Percentiles rank a stretch among this genome's conserved stretches.
Conservation (phyloP, 176 grass and related monocot genomes). For the Carex cristatella region DNA sequence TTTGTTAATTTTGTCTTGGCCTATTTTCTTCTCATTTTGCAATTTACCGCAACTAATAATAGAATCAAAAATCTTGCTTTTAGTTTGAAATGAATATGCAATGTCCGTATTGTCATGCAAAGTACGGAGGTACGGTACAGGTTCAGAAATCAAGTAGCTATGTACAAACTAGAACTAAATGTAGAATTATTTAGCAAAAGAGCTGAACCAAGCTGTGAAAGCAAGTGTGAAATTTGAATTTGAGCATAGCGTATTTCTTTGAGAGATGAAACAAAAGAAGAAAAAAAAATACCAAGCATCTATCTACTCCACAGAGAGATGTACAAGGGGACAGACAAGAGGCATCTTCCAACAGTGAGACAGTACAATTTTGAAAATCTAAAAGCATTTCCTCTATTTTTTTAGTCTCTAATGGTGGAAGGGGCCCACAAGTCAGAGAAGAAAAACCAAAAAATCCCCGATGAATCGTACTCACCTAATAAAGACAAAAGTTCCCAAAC, state of each 20-base stretch:
- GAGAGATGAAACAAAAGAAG: background rate
- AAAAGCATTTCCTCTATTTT: constrained; percentile 26
- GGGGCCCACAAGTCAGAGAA: constrained; percentile 68
- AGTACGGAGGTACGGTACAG: background rate
- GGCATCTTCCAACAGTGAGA: constrained; percentile 36
- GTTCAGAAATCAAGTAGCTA: background rate
- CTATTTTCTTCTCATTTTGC: background rate
- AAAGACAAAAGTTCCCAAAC: constrained; percentile 43
- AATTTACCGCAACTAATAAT: background rate
- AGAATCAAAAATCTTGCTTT: background rate
- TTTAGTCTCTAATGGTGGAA: constrained; percentile 31
- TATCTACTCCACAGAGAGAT: constrained; percentile 20
- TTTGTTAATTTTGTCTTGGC: background rate
- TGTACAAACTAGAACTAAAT: background rate
- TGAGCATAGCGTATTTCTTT: constrained; percentile 13
- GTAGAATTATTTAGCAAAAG: background rate
- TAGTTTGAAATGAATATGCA: background rate
- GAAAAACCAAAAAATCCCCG: constrained; percentile 68
- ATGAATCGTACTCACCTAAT: constrained; percentile 52
- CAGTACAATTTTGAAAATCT: constrained; percentile 16
- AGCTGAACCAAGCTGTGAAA: background rate
- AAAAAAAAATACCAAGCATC: constrained; percentile 13
- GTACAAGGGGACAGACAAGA: constrained; percentile 27
- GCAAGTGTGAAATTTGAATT: constrained; percentile 6
- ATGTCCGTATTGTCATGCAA: background rate